Base-by-base conservation (phyloP, 2,329 filamentous ascomycete species). In the Aspergillus pseudonomiae region DNA sequence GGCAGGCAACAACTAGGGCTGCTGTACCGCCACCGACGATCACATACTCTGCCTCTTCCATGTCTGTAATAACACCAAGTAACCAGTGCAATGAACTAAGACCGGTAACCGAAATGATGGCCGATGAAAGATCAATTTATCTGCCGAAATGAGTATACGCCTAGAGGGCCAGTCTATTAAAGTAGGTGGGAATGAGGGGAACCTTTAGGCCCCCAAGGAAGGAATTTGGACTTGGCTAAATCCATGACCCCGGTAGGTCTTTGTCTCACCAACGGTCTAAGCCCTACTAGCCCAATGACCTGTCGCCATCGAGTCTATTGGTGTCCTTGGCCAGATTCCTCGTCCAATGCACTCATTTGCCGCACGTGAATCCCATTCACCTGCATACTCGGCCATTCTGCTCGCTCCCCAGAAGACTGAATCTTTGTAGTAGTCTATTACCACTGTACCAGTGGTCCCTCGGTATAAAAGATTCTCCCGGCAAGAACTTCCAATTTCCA, bases 21-120 rank as follows among this genome's bases (percentile, higher is more conserved):
- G 61, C 61, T 10, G 61, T 57, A 50, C 61, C 61, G 39, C 61
- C 61, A 32, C 61, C 61, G 46, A 63, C 36, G 41, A 63, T 12
- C 4, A 63, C 16, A 63, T 41, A 60, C 41, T 63, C 61, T 26
- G 48, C 48, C 21, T 14, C 24, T 28, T 28, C 46, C 39, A 41
- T 41, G 36, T 41, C 16, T 41, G 36, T 5, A 41, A 41, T 41
- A 41, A 19, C 19, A 16, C 36, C 16, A 16, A 36, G 34, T 36
- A 14, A 11, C 34, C 34, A 4, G 12, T 36, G 4, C 34, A 36
- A 36, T 36, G 34, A 36, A 36, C 11, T 36, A 36, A 36, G 34
- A 36, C 34, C 9, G 16, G 36, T 41, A 41, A 41, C 16, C 16
- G 7, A 41, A 41, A 19, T 41, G 19, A n/a, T 9, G 39, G 39